phyloP scores from a whole-genome alignment of 2,329 filamentous ascomycete genomes.

The Fusarium burgessii region DNA sequence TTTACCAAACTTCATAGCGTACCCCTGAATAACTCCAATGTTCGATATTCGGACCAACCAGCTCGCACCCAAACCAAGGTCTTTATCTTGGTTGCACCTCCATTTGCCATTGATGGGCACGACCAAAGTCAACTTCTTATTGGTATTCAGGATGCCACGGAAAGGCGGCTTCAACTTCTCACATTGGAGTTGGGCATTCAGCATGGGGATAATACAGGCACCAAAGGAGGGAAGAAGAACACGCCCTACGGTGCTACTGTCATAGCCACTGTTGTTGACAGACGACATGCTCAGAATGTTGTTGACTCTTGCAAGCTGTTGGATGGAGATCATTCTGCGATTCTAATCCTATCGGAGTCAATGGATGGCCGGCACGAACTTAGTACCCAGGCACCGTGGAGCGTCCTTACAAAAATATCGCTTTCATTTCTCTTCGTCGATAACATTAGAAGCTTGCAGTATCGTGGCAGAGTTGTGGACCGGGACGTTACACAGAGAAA shows the following conservation, averaged over 20 bases:
- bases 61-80: conserved; percentile 69
- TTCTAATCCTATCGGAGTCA: conserved; percentile 76
- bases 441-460: conserved; percentile 70
- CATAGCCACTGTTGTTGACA: conserved; percentile 57
- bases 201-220: conserved; percentile 47
- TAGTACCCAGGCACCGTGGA: conserved; percentile 82
- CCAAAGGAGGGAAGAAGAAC: conserved; percentile 40
- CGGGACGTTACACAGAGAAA: conserved; percentile 63
- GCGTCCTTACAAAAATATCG: conserved; percentile 73
- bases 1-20: conserved; percentile 78
- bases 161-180: conserved; percentile 75
- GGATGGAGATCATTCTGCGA: conserved; percentile 75
- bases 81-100: conserved; percentile 74
- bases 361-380: conserved; percentile 73
- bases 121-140: conserved; percentile 69
- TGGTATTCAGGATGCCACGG: conserved; percentile 76
- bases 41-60: conserved; percentile 68
- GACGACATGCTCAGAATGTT: conserved; percentile 73
- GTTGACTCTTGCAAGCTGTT: conserved; percentile 78
- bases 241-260: conserved; percentile 38
- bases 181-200: conserved; percentile 68
- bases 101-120: conserved; percentile 65
- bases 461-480: conserved; percentile 63
- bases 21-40: conserved; percentile 69
- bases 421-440: conserved; percentile 71